phyloP scores from a whole-genome alignment of 805 yeast genomes.

The Kazachstania martiniae region DNA sequence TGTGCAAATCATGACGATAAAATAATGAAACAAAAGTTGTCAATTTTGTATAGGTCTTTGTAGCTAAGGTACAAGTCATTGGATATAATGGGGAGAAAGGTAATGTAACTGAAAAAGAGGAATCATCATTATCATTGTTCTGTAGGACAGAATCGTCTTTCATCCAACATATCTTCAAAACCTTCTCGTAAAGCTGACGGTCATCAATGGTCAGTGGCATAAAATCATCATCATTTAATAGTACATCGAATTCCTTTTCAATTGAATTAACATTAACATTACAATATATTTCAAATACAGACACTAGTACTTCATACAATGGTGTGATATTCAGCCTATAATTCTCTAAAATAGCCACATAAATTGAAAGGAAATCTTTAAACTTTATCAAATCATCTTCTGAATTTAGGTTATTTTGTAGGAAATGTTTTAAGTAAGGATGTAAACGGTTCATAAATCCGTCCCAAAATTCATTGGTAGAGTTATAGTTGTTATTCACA shows the following conservation, averaged over 20 bases:
- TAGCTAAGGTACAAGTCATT: slow-evolving; percentile 67
- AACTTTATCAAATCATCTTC: slow-evolving; percentile 40
- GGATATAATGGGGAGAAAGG: slow-evolving; percentile 89
- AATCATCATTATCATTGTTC: slow-evolving; percentile 7
- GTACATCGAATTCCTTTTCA: slow-evolving; percentile 45
- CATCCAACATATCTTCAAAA: slow-evolving; percentile 62
- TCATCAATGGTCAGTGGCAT: slow-evolving; percentile 74
- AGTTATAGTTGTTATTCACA: slow-evolving; percentile 43
- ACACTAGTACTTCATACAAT: slow-evolving; percentile 50
- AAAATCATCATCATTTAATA: slow-evolving; percentile 71
- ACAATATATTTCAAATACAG: slow-evolving; percentile 52
- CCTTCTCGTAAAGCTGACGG: slow-evolving; percentile 46
- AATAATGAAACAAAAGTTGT: slow-evolving; percentile 57
- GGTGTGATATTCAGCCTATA: slow-evolving; percentile 49
- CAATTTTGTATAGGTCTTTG: slow-evolving; percentile 53
- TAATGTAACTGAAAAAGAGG: slow-evolving; percentile 47
- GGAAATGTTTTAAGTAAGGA: slow-evolving; percentile 43
- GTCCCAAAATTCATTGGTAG: slow-evolving; percentile 65
- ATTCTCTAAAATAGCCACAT: slow-evolving; percentile 67
- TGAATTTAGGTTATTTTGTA: slow-evolving; percentile 30
- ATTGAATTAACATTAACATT: slow-evolving; percentile 44
- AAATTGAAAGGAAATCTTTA: slow-evolving; percentile 56
- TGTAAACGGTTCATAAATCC: slow-evolving; percentile 47
- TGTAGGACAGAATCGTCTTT: slow-evolving; percentile 13
- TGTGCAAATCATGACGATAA: slow-evolving; percentile 48